Percentiles rank a stretch among this genome's conserved stretches.
Evolutionary conservation across 1,139 yeast genomes (phyloP).

Genomic region (Magnusiomyces suaveolens): DNA sequence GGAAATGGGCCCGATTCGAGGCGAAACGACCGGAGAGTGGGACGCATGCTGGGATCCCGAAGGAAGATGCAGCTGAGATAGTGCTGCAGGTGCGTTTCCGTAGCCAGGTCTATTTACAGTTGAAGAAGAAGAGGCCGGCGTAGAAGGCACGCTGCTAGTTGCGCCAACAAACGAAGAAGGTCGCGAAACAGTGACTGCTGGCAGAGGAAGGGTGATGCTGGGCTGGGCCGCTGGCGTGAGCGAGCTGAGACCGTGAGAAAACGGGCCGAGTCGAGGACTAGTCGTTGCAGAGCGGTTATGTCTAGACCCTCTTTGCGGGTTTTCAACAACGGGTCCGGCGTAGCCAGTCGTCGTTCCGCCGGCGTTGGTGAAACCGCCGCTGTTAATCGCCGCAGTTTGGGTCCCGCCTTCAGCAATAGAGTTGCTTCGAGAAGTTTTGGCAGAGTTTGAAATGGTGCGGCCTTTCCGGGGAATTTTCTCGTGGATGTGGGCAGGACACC

Average conservation of each 20-base stretch:
- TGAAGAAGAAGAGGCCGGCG: not conserved
- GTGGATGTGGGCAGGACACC: constrained; percentile 16
- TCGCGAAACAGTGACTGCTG: not conserved
- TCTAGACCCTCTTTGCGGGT: not conserved
- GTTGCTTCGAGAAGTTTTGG: too few species aligned
- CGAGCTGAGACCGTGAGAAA: too few species aligned
- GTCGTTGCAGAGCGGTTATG: too few species aligned
- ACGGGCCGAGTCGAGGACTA: too few species aligned
- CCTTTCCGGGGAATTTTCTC: not conserved
- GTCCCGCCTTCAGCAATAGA: too few species aligned
- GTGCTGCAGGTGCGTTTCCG: not conserved
- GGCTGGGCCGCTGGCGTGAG: too few species aligned
- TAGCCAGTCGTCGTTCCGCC: not conserved
- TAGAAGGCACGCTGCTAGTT: too few species aligned
- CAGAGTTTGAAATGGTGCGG: not conserved
- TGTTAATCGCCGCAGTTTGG: not conserved
- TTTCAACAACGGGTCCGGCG: not conserved
- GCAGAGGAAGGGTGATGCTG: too few species aligned
- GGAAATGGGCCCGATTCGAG: not conserved
- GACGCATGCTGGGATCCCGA: not conserved
- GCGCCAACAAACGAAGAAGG: not conserved
- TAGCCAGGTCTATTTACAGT: not conserved
- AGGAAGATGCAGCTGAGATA: not conserved
- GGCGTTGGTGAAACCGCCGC: not conserved
- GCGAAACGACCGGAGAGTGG: not conserved